Evolutionary conservation across 768 basidiomycete species (phyloP).

Genomic region (Mrakia gelida): DNA sequence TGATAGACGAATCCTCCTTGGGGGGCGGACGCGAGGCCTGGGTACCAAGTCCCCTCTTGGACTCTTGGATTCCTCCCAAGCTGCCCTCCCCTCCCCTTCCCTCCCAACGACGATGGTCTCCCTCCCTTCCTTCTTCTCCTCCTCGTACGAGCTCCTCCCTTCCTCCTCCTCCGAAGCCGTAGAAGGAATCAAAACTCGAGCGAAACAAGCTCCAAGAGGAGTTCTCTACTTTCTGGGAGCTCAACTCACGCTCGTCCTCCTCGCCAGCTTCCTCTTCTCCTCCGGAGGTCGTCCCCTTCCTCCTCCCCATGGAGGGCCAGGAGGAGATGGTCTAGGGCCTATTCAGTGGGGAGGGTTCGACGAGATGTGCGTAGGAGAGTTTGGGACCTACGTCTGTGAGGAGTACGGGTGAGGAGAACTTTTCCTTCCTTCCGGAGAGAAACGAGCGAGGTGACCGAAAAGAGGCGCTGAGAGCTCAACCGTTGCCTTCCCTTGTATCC

Average conservation of each 20-base stretch:
- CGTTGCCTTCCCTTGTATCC: background rate
- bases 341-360: background rate
- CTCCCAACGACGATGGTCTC: background rate
- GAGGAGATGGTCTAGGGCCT: background rate
- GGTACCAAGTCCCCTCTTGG: background rate
- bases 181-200: background rate
- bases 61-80: no score
- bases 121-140: background rate
- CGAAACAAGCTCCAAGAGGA: background rate
- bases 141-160: background rate
- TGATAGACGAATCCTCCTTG: no score
- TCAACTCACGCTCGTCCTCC: background rate
- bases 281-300: background rate
- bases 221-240: background rate
- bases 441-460: background rate
- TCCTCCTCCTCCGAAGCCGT: background rate
- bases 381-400: slow-evolving; percentile 7
- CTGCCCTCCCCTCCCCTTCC: background rate
- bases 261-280: slow-evolving; percentile 8
- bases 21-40: background rate
- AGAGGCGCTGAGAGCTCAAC: background rate
- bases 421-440: background rate
- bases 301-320: background rate
- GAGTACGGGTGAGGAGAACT: slow-evolving; percentile 9
- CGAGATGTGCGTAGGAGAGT: slow-evolving; percentile 2